These are phyloP conservation scores for Phialocephala sp. DNA, from an alignment of 2,329 filamentous ascomycete genomes.

Conservation along the genomic window DNA sequence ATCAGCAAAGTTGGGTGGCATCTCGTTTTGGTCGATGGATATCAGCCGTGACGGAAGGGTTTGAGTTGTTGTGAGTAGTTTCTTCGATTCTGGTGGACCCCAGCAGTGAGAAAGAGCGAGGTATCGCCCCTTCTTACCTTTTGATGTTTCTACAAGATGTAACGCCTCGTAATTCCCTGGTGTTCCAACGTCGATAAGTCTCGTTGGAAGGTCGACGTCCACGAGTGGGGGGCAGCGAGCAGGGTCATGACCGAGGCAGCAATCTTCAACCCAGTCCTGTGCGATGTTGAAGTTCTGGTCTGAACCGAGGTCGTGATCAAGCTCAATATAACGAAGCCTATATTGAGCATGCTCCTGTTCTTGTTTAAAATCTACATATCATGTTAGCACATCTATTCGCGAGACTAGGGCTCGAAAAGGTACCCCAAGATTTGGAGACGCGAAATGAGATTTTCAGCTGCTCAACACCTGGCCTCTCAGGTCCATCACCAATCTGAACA, in stretches of 20 bases:
- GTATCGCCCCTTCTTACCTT: constrained; percentile 13
- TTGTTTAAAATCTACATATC: background rate
- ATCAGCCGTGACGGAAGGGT: background rate
- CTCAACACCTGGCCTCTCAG: constrained; percentile 10
- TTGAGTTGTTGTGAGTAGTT: background rate
- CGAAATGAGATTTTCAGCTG: constrained; percentile 15
- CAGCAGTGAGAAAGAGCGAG: constrained; percentile 28
- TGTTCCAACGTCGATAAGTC: constrained; percentile 7
- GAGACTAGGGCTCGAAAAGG: background rate
- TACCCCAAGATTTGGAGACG: constrained; percentile 1
- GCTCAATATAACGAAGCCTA: background rate
- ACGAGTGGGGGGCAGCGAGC: background rate
- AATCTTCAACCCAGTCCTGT: constrained; percentile 9
- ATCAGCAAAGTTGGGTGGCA: constrained; percentile 25
- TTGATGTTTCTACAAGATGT: constrained; percentile 2
- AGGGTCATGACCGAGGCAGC: constrained; percentile 7
- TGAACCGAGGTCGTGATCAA: constrained; percentile 12
- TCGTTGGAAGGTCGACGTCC: constrained; percentile 4
- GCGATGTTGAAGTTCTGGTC: constrained; percentile 9
- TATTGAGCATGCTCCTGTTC: background rate
- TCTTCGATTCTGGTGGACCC: constrained; percentile 19
- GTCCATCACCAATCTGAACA: constrained; percentile 4
- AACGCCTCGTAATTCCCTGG: background rate
- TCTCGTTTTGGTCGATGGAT: constrained; percentile 14
- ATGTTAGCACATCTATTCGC: background rate